Evolutionary conservation across 2,329 filamentous ascomycete genomes (phyloP).

Genomic region (Zasmidium citrigriseum): DNA sequence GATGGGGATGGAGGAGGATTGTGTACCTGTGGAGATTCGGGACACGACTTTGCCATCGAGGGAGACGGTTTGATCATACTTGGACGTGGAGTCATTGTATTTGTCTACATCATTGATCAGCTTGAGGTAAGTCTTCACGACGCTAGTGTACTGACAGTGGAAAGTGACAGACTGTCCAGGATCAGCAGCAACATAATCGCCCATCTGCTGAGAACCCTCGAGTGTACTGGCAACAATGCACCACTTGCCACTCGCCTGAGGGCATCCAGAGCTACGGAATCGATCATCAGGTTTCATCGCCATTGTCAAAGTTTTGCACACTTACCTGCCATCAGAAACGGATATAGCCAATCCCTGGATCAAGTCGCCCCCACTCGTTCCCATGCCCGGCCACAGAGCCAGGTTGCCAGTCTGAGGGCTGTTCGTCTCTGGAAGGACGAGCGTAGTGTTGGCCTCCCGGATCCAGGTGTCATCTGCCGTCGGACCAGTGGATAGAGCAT

Average conservation of each 20-base stretch:
- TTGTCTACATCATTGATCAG: constrained; percentile 31
- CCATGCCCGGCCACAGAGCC: constrained; percentile 53
- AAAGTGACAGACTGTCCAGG: constrained; percentile 42
- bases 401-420: constrained; percentile 40
- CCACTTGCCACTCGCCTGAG: constrained; percentile 36
- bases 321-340: constrained; percentile 6
- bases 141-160: constrained; percentile 35
- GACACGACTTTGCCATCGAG: constrained; percentile 43
- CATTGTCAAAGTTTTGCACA: not conserved
- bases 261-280: constrained; percentile 10
- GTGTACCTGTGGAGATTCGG: constrained; percentile 46
- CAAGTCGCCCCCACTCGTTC: constrained; percentile 49
- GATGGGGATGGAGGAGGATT: not conserved
- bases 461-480: constrained; percentile 45
- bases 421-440: constrained; percentile 44
- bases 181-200: constrained; percentile 12
- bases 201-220: constrained; percentile 27
- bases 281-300: not conserved
- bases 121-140: not conserved
- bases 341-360: constrained; percentile 48
- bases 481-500: constrained; percentile 47
- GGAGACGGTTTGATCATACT: constrained; percentile 37
- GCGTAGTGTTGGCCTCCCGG: constrained; percentile 46
- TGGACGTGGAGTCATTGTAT: constrained; percentile 41
- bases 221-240: constrained; percentile 48